phyloP scores from a whole-genome alignment of 306 rosid species.

The Acmispon strigosus region DNA sequence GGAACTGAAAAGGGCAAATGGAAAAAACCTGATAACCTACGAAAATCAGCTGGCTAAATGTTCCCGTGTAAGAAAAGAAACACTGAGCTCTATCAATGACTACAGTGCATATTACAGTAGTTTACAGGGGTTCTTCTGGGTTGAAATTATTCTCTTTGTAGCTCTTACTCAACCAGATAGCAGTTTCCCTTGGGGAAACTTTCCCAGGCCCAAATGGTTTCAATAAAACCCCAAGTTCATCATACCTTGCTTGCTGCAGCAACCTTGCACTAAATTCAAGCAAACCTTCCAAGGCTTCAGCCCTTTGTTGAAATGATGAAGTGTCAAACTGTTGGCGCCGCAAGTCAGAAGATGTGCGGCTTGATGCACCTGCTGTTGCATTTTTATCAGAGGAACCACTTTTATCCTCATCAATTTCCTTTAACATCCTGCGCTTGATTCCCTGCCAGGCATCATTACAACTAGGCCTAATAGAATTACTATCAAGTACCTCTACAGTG shows the following conservation, averaged over 20 bases:
- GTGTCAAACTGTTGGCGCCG: conserved; percentile 66
- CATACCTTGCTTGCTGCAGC: conserved; percentile 80
- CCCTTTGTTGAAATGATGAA: conserved; percentile 73
- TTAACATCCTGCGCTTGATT: conserved; percentile 49
- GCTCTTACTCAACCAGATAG: conserved; percentile 98
- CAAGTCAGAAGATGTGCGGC: conserved; percentile 70
- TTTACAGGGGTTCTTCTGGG: conserved; percentile 40
- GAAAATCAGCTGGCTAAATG: conserved; percentile 35
- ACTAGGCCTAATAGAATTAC: conserved; percentile 41
- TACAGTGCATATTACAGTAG: conserved; percentile 22
- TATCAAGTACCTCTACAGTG: conserved; percentile 57
- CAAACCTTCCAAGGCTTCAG: conserved; percentile 98
- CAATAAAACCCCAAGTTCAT: conserved; percentile 90
- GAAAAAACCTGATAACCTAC: conserved; percentile 22
- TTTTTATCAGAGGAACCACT: conserved; percentile 81
- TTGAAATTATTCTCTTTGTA: conserved; percentile 66
- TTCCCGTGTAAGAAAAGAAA: conserved; percentile 17
- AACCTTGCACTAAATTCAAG: conserved; percentile 97
- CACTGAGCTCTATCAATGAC: conserved; percentile 23
- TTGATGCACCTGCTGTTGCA: conserved; percentile 95
- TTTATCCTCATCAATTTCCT: conserved; percentile 37
- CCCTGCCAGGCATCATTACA: conserved; percentile 57
- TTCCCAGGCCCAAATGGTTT: conserved; percentile 96
- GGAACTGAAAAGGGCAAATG: background rate
- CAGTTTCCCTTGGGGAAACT: conserved; percentile 98